Conservation (phyloP, 2,329 filamentous ascomycete species). For the Cladosporium cucumerinum region DNA sequence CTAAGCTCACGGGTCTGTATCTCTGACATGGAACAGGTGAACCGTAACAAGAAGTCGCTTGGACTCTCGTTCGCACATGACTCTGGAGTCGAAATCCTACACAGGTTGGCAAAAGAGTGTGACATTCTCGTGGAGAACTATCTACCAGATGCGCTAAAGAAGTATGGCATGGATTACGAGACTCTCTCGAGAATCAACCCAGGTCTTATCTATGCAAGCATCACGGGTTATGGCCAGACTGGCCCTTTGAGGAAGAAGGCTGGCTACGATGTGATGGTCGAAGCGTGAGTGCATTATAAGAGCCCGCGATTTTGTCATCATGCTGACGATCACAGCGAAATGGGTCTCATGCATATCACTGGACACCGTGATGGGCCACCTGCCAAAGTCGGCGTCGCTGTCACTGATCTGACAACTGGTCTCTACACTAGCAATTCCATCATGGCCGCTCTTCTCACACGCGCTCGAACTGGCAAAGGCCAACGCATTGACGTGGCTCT, state of each 20-base stretch:
- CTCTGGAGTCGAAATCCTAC: conserved; percentile 79
- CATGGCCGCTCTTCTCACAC: conserved; percentile 83
- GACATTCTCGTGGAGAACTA: conserved; percentile 98
- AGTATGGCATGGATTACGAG: conserved; percentile 87
- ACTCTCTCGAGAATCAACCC: conserved; percentile 80
- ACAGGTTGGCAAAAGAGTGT: conserved; percentile 76
- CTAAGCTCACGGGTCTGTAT: background rate
- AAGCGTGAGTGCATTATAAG: conserved; percentile 56
- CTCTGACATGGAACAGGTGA: conserved; percentile 60
- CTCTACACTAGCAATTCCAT: conserved; percentile 93
- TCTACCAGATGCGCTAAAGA: conserved; percentile 80
- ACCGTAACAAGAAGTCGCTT: conserved; percentile 95
- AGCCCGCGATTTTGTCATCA: background rate
- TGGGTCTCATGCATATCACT: conserved; percentile 98
- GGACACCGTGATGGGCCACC: conserved; percentile 82
- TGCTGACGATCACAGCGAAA: conserved; percentile 54
- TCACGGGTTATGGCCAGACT: conserved; percentile 95
- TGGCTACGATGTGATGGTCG: conserved; percentile 99
- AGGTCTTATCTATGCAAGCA: conserved; percentile 84
- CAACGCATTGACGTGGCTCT: conserved; percentile 91
- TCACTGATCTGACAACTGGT: conserved; percentile 92
- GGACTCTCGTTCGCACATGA: conserved; percentile 86
- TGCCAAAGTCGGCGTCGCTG: conserved; percentile 95
- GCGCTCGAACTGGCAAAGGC: conserved; percentile 70
- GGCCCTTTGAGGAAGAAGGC: conserved; percentile 83